Evolutionary conservation across 2,329 filamentous ascomycete species (phyloP).

Genomic region (Monilinia aucupariae): DNA sequence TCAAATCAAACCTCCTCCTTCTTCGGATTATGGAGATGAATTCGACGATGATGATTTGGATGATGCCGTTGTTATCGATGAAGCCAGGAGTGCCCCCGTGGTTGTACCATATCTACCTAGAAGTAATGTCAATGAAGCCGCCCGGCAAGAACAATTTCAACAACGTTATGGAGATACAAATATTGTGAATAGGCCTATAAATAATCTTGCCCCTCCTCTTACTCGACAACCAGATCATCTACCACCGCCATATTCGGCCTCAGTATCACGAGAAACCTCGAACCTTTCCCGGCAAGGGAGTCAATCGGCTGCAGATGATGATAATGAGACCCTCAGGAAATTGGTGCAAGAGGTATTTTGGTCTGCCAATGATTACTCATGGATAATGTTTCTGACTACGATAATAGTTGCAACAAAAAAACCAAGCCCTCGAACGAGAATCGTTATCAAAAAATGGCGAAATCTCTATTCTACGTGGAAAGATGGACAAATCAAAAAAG

Average conservation of each 20-base stretch:
- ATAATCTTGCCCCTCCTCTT: conserved; percentile 17
- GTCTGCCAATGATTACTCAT: background rate
- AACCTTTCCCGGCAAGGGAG: conserved; percentile 20
- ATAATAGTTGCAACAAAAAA: conserved; percentile 43
- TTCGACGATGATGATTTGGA: conserved; percentile 43
- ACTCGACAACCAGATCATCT: conserved; percentile 13
- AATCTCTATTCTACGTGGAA: conserved; percentile 67
- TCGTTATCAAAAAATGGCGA: conserved; percentile 63
- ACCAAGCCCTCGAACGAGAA: conserved; percentile 50
- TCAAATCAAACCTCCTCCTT: conserved; percentile 26
- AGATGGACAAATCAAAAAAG: conserved; percentile 55
- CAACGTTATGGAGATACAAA: conserved; percentile 22
- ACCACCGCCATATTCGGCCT: conserved; percentile 7
- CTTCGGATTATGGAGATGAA: conserved; percentile 38
- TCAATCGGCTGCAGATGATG: conserved; percentile 14
- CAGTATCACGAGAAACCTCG: conserved; percentile 21
- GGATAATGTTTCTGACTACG: conserved; percentile 12
- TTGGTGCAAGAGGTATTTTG: conserved; percentile 30
- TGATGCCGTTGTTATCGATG: conserved; percentile 47
- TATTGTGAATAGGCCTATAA: conserved; percentile 19
- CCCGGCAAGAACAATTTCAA: conserved; percentile 26
- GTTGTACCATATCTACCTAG: conserved; percentile 19
- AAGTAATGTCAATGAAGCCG: conserved; percentile 19
- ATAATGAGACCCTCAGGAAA: conserved; percentile 26
- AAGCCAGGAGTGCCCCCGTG: conserved; percentile 29